Evolutionary conservation across 495 filamentous ascomycete species (phyloP), one percentile per base, ranked within the genome.

Genomic region (Penicillium silybi): DNA sequence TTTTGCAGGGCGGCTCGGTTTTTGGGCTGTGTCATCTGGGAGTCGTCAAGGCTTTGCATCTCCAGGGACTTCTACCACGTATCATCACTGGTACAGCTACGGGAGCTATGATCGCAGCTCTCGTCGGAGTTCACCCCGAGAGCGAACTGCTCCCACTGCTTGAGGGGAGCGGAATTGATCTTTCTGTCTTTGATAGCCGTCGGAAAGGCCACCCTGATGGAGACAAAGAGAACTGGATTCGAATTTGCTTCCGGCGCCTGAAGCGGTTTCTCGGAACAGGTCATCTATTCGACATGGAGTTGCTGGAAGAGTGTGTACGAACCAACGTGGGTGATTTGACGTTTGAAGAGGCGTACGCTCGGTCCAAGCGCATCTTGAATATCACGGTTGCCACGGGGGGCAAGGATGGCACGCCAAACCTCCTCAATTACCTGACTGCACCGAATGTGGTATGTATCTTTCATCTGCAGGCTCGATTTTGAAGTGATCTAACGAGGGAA

Each of bases 71-170:
- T 11, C 70, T 97, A 25, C 92, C 92, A 15, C 79, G 91, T 8
- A 95, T 97, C 54, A 93, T 97, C 54, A 89, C 88, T 2, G 92
- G 92, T 0, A 96, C 89, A 6, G 92, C 86, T 4, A 95, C 89
- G 1, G 92, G 92, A 9, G 92, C 92, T 9, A 74, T 96, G 60
- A 90, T 97, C 56, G 92, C 92, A 2, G 90, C 90, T 22, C 75
- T 97, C 15, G 90, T 97, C 15, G 88, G 88, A 3, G 85, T 93
- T 52, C 91, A 95, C 66, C 88, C 87, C 0, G 90, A 96, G 47
- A 89, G 90, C 41, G 92, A 97, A 55, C 73, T 97, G 17, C 78
- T 88, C 15, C 74, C 70, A 11, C 85, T 95, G 55, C 69, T 97
- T 17, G 84, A 79, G 50, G 88, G 90, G 6, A 85, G 86, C 27